These are phyloP conservation scores for Dryas drummondii DNA, from an alignment of 306 rosid species.

Conservation along the genomic window DNA sequence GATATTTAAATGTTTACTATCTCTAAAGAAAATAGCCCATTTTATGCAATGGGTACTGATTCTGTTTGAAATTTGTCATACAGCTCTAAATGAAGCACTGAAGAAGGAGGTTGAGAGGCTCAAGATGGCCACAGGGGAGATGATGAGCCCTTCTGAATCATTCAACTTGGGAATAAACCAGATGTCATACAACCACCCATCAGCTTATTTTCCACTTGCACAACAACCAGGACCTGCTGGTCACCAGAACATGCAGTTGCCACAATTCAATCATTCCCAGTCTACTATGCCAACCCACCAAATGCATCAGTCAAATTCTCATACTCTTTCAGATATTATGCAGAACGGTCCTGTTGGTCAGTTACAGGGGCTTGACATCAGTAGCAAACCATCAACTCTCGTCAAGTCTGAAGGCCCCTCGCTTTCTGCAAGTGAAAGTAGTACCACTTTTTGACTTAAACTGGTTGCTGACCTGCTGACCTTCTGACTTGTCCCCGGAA, in stretches of 20 bases:
- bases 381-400: constrained; percentile 54
- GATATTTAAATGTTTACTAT: not conserved
- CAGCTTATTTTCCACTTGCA: constrained; percentile 62
- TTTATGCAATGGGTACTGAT: constrained; percentile 9
- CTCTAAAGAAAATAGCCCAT: not conserved
- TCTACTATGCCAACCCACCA: constrained; percentile 50
- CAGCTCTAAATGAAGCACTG: constrained; percentile 89
- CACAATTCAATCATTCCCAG: constrained; percentile 55
- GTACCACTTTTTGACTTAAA: constrained; percentile 66
- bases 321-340: constrained; percentile 61
- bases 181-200: constrained; percentile 53
- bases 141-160: constrained; percentile 67
- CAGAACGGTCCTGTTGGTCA: constrained; percentile 79
- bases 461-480: constrained; percentile 50
- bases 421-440: constrained; percentile 89
- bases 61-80: constrained; percentile 20
- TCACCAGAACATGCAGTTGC: constrained; percentile 63
- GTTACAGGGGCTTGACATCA: constrained; percentile 91
- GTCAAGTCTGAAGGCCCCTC: constrained; percentile 85
- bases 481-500: constrained; percentile 58
- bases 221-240: constrained; percentile 55
- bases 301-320: constrained; percentile 65
- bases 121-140: constrained; percentile 87
- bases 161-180: constrained; percentile 85
- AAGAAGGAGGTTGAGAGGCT: constrained; percentile 98